Evolutionary conservation across 2,329 filamentous ascomycete genomes (phyloP), one percentile per base, ranked within the genome.

Genomic region (Hypoxylon rubiginosum): DNA sequence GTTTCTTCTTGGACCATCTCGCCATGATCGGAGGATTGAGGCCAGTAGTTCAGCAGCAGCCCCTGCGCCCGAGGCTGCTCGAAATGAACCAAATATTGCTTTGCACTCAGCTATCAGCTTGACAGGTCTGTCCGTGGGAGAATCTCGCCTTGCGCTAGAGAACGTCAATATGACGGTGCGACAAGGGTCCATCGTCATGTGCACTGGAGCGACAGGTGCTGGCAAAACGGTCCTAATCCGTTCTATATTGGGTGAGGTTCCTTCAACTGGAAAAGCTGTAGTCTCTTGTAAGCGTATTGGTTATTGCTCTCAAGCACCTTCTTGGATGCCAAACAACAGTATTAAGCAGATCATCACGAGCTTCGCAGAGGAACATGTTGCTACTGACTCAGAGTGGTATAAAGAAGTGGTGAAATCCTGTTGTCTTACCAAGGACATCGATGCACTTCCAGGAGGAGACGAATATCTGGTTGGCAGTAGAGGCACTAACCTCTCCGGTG

Each of bases 281-380:
- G 3, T 79, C 1, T 69, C 72, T 3, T 74, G 77, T 0, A 62
- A 54, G 46, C 64, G 58, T 8, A 75, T 81, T 39, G 77, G 67
- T 8, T 82, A 80, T 50, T 80, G 78, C 58, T 69, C 77, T 4
- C 80, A 82, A 72, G 36, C 43, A 15, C 72, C 80, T 0, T 82
- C 80, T 0, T 82, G 80, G 80, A 66, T 82, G 21, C 78, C 77
- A 0, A 78, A 73, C 36, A 73, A 72, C 0, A 79, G 60, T 3
- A 76, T 81, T 19, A 74, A 70, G 62, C 64, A 79, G 7, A 72
- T 70, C 11, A 79, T 82, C n/a, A 67, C 63, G 30, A 71, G 74
- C 4, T 57, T 57, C 17, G 28, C 64, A 26, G 26, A 67, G 32
- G 39, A 68, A 24, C 54, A 61, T 19, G 50, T 43, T 11, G n/a